Conservation (phyloP, 345 rosid genomes). For the Noccaea caerulescens region DNA sequence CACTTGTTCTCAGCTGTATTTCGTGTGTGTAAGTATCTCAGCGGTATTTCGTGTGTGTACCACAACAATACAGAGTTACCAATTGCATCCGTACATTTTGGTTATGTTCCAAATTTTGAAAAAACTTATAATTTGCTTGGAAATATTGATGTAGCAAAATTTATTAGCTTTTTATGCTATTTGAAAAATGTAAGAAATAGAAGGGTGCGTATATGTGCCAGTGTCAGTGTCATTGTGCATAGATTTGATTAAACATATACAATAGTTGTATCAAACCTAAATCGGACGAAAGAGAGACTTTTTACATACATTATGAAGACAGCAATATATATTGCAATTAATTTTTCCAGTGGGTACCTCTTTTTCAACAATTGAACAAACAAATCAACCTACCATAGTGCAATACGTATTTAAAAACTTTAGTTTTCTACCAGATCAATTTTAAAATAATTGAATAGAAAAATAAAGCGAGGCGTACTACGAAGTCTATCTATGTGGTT, state of each 20-base stretch:
- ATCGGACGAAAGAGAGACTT: constrained; percentile 26
- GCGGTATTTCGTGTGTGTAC: too few relatives aligned
- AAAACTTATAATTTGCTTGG: neutral
- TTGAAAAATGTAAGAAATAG: neutral
- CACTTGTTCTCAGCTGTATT: too few relatives aligned
- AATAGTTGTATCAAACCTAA: constrained; percentile 29
- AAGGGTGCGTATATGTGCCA: neutral
- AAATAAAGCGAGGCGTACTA: neutral
- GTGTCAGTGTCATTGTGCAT: constrained; percentile 1
- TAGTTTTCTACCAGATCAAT: neutral
- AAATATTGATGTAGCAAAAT: neutral
- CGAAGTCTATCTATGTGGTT: neutral
- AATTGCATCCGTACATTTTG: neutral
- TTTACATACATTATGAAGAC: constrained; percentile 12
- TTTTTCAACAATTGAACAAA: constrained; percentile 33
- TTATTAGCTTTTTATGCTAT: neutral
- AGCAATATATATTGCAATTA: neutral
- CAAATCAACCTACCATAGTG: constrained; percentile 23
- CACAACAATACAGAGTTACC: too few relatives aligned
- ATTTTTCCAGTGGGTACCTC: neutral
- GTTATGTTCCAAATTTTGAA: neutral
- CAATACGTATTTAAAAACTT: constrained; percentile 4
- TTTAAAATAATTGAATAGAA: neutral
- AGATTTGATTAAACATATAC: neutral
- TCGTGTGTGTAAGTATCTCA: too few relatives aligned